Evolutionary conservation across 768 basidiomycete genomes (phyloP), one percentile per base, ranked within the genome.

Genomic region (Macrolepiota dolichaula): DNA sequence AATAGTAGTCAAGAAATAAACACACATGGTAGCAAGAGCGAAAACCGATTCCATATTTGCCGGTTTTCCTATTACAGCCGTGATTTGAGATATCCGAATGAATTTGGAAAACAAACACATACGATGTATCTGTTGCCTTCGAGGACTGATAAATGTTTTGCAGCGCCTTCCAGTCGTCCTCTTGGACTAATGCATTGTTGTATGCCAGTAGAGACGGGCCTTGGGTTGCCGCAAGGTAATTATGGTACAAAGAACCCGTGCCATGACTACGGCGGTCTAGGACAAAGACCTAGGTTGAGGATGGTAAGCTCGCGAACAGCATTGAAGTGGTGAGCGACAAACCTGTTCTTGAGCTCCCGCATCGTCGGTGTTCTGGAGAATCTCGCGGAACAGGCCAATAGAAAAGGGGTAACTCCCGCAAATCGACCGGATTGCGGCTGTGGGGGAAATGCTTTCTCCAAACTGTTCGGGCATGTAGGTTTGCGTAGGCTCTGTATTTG

Each of bases 341-440:
- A 74, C 76, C 67, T 77, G 76, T 35, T 64, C 64, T 0, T 68
- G 68, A 9, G 76, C 78, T 25, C 64, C 62, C 0, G 77, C 75
- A 61, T 79, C 78, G 49, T 79, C 78, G 13, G 75, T 72, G 63
- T 79, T 79, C 64, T 77, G 76, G 0, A 79, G 54, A 12, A 77
- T 62, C 56, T 79, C 78, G 12, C 77, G 71, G n/a, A 78, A 65
- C 9, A 78, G 62, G 0, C 73, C 74, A 40, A 73, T 66, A 4
- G 72, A 71, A 52, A 76, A 77, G 1, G 78, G 76, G 62, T 79
- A 79, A 3, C 70, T 69, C 10, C 72, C 68, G 4, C 78, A 61
- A 27, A 79, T 77, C 3, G 68, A 68, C 3, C 70, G 69, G 6
- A 71, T 64, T 0, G 67, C 61, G 40, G 65, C 68, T 9, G 66